phyloP scores from a whole-genome alignment of 805 yeast species.

The Citeromyces matritensis region DNA sequence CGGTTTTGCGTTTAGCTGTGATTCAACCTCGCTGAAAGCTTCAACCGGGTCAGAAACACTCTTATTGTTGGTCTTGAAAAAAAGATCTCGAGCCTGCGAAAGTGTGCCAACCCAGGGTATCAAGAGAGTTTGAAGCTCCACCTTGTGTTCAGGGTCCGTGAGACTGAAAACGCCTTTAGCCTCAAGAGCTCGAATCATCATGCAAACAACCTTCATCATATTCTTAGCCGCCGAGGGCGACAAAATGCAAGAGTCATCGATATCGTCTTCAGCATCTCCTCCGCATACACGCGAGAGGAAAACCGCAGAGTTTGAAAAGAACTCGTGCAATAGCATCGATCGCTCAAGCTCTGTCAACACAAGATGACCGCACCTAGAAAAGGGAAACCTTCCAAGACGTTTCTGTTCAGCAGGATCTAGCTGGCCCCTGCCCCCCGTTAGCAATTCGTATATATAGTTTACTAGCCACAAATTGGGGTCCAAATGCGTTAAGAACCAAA shows the following conservation, averaged over 20 bases:
- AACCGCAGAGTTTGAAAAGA: constrained; percentile 39
- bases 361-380: constrained; percentile 43
- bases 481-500: constrained; percentile 56
- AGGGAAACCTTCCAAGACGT: constrained; percentile 13
- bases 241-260: constrained; percentile 13
- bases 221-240: constrained; percentile 16
- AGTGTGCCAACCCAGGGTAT: constrained; percentile 50
- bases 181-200: constrained; percentile 43
- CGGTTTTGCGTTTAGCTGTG: neutral
- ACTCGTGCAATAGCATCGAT: constrained; percentile 57
- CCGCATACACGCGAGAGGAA: constrained; percentile 20
- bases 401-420: constrained; percentile 4
- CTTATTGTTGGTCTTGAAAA: no score
- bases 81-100: constrained; percentile 30
- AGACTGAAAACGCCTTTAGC: constrained; percentile 26
- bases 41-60: no score
- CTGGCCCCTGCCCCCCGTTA: constrained; percentile 41
- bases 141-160: constrained; percentile 33
- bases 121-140: constrained; percentile 44
- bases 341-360: constrained; percentile 42
- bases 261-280: constrained; percentile 8
- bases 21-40: neutral
- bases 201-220: constrained; percentile 39
- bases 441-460: constrained; percentile 47
- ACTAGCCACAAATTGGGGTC: constrained; percentile 39